Conservation (phyloP, 1,284 basidiomycete species). For the Trichosporon sp. region DNA sequence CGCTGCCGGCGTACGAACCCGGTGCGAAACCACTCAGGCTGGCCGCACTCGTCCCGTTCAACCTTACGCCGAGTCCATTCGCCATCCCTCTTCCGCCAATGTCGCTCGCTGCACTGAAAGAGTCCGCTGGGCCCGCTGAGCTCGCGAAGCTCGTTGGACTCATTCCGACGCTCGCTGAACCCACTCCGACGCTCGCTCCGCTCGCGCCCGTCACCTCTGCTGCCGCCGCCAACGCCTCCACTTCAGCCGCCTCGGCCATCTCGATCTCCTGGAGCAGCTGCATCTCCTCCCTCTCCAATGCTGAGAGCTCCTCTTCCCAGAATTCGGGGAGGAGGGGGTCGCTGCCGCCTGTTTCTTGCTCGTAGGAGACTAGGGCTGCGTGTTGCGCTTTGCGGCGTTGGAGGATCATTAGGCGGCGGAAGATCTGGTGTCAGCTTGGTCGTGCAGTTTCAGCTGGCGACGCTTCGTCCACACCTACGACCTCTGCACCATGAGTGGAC, state of each 20-base stretch:
- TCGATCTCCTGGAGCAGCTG: constrained; percentile 2
- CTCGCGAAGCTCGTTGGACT: not conserved
- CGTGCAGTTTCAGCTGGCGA: not conserved
- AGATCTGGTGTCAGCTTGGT: constrained; percentile 29
- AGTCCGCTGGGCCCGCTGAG: not conserved
- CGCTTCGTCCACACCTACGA: not conserved
- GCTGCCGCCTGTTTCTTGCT: constrained; percentile 34
- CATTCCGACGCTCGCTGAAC: too few relatives aligned
- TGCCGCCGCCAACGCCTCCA: not conserved
- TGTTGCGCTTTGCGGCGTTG: constrained; percentile 33
- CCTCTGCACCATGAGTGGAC: too few relatives aligned
- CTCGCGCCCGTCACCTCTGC: not conserved
- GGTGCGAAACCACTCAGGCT: not conserved
- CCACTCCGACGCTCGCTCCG: not conserved
- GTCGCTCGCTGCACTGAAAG: too few relatives aligned
- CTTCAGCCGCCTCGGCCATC: not conserved
- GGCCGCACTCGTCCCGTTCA: not conserved
- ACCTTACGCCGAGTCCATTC: not conserved
- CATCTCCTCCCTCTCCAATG: constrained; percentile 19
- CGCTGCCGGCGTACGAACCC: not conserved
- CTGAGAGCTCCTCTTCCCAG: constrained; percentile 34
- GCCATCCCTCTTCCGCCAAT: too few relatives aligned
- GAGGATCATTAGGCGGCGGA: constrained; percentile 37
- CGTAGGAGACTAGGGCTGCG: constrained; percentile 28
- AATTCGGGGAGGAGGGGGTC: constrained; percentile 36